phyloP scores from a whole-genome alignment of 164 flowering plant genomes.

The Chimonanthus salicifolius region DNA sequence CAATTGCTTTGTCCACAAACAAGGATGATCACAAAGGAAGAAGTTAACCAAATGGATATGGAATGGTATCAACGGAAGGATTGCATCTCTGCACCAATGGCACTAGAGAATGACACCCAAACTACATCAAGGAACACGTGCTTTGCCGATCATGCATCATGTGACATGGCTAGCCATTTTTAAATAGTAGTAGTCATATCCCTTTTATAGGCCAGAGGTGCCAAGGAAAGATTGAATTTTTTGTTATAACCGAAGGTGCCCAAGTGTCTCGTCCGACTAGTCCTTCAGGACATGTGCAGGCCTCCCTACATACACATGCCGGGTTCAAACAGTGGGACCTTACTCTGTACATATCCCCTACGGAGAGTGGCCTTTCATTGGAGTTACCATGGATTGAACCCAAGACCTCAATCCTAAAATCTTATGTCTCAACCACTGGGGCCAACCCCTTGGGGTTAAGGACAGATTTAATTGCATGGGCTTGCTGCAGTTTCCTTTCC shows the following conservation, averaged over 20 bases:
- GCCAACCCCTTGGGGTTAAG: neutral
- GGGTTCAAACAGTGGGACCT: too few relatives aligned
- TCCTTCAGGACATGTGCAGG: too few relatives aligned
- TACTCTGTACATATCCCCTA: too few relatives aligned
- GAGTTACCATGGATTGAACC: too few relatives aligned
- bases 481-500: neutral
- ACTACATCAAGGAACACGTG: slow-evolving; percentile 8
- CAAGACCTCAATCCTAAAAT: too few relatives aligned
- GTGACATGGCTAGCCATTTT: slow-evolving; percentile 2
- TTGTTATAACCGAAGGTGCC: too few relatives aligned
- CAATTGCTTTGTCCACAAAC: slow-evolving; percentile 1
- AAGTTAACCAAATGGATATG: neutral
- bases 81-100: slow-evolving; percentile 1
- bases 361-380: too few relatives aligned
- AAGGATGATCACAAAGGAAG: slow-evolving; percentile 13
- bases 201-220: neutral
- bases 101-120: slow-evolving; percentile 4
- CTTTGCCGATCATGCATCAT: neutral
- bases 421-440: too few relatives aligned
- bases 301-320: too few relatives aligned
- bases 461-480: neutral
- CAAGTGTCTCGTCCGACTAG: too few relatives aligned
- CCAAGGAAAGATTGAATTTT: neutral
- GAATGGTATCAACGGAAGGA: neutral
- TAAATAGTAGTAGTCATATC: neutral